Base-by-base conservation (phyloP, 305 asterid genomes). In the Fraxinus baroniana region DNA sequence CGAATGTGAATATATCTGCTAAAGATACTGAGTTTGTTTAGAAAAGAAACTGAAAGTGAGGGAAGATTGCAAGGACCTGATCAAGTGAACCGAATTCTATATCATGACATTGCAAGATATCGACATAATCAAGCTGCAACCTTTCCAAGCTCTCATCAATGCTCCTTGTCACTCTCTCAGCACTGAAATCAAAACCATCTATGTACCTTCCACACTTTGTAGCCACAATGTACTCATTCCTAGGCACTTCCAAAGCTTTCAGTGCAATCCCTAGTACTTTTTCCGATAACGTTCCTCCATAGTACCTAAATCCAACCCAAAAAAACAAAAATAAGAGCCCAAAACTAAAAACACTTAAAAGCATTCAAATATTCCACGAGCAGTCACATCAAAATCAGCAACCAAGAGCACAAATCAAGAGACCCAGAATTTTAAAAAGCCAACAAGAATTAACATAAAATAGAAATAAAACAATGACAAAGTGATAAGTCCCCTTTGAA, bases 71-170 rank as follows among this genome's bases (percentile, higher is more conserved):
- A 52, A 55, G 74, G 75, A 95, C 99, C 99, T 93, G 97, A 86
- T 94, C 98, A 28, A 95, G 98, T 36, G 98, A 92, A 35, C 92
- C 95, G 78, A 95, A 95, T 80, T 95, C 99, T 57, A 95, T 95
- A 85, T 95, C 99, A 85, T 95, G 99, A 74, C 98, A 93, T 4
- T 92, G 98, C 81, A 95, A 82, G 83, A 95, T 92, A 90, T 95
- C 99, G 6, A 95, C 98, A 82, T 91, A 95, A 90, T 94, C 98
- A 79, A 95, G 98, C 93, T 95, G 99, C 94, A 95, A 88, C 74
- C 98, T 92, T 68, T 91, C 98, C 74, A 95, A 89, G 90, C 99
- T 95, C 89, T 95, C 99, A 66, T 92, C 97, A 72, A 95, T 90
- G 86, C 98, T 95, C 86, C 71, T 91, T 4, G 95, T 94, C 84